Conservation (phyloP, 352 stramenopile species). For the Phytophthora syringae region DNA sequence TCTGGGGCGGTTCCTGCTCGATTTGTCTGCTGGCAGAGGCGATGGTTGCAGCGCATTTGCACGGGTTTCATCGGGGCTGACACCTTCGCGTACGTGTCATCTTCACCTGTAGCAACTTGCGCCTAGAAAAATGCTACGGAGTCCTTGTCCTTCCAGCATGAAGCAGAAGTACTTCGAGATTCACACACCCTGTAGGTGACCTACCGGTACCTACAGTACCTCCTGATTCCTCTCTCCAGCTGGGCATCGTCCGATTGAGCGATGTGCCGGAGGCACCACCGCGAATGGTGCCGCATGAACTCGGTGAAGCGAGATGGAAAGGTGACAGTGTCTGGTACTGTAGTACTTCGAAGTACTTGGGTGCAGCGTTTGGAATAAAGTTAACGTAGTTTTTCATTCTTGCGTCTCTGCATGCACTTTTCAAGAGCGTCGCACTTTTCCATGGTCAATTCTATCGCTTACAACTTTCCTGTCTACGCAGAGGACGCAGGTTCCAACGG, state of each 20-base stretch:
- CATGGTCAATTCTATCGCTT: no score
- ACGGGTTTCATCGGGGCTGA: no score
- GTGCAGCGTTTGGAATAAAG: no score
- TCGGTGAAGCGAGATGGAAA: neutral
- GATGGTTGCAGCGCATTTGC: constrained; percentile 5
- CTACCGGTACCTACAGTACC: no score
- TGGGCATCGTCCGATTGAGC: constrained; percentile 28
- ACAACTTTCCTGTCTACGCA: neutral
- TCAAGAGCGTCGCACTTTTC: no score
- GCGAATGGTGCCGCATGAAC: neutral
- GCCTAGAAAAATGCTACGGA: no score
- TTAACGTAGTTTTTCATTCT: no score
- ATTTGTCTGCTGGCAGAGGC: constrained; percentile 30
- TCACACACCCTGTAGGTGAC: constrained; percentile 11
- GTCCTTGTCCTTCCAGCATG: constrained; percentile 27
- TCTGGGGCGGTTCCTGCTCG: constrained; percentile 31
- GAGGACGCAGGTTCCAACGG: neutral
- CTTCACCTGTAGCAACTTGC: neutral
- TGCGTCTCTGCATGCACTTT: no score
- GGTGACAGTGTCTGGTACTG: no score
- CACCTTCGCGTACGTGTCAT: no score
- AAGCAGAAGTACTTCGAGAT: constrained; percentile 21
- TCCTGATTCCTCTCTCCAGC: constrained; percentile 26
- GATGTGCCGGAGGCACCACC: constrained; percentile 11
- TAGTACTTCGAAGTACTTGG: no score